A percentile compares a stretch with the other conserved stretches of the same genome.
Evolutionary conservation across 495 filamentous ascomycete genomes (phyloP).

Genomic region (Clohesyomyces aquaticus): DNA sequence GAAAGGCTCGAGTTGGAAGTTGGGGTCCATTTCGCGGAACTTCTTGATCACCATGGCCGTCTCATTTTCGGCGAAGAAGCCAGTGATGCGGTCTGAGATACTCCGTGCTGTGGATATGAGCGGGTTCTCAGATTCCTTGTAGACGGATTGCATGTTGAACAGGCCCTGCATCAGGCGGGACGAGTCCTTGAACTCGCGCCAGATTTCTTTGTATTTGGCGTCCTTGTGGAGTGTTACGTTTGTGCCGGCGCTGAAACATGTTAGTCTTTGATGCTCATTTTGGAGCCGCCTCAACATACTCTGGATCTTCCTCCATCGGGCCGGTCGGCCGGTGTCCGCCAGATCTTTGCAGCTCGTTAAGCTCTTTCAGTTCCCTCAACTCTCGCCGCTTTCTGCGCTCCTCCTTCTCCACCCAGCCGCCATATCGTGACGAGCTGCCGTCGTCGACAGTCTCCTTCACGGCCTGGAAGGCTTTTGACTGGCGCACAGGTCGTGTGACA

Average conservation of each 20-base stretch:
- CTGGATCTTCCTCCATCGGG: constrained; percentile 74
- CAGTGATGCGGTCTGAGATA: constrained; percentile 88
- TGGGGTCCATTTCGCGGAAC: constrained; percentile 94
- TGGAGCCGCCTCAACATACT: constrained; percentile 61
- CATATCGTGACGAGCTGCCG: constrained; percentile 92
- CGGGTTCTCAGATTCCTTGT: constrained; percentile 96
- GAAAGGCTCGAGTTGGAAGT: constrained; percentile 93
- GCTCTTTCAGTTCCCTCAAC: constrained; percentile 68
- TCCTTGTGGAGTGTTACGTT: constrained; percentile 97
- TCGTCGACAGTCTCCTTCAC: constrained; percentile 97
- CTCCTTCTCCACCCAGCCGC: constrained; percentile 94
- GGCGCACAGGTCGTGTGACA: constrained; percentile 86
- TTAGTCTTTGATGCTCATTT: constrained; percentile 20
- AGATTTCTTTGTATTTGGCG: constrained; percentile 92
- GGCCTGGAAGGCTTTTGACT: constrained; percentile 89
- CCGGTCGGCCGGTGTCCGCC: constrained; percentile 53
- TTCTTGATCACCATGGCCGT: constrained; percentile 96
- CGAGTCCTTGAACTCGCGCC: constrained; percentile 87
- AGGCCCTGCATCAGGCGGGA: constrained; percentile 86
- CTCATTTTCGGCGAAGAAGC: constrained; percentile 98
- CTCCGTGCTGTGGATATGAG: constrained; percentile 89
- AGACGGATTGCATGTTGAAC: constrained; percentile 78
- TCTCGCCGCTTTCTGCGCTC: constrained; percentile 80
- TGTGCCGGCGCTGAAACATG: constrained; percentile 73
- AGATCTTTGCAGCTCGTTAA: constrained; percentile 59